These are phyloP conservation scores for Fremontodendron californicum DNA, from an alignment of 345 rosid species.

Conservation along the genomic window DNA sequence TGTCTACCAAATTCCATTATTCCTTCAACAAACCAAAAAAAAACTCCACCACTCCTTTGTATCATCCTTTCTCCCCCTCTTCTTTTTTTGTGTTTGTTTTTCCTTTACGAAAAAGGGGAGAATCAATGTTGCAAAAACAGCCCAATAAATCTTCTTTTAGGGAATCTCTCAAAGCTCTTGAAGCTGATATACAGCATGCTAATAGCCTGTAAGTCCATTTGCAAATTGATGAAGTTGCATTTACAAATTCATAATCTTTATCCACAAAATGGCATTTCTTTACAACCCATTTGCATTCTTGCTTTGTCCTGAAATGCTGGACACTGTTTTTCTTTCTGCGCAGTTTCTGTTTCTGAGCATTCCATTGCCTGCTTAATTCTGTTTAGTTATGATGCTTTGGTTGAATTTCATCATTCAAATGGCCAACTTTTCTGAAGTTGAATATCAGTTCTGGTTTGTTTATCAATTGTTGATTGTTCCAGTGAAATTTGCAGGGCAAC, in stretches of 20 bases:
- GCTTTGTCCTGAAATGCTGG: background rate
- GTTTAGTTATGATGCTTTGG: background rate
- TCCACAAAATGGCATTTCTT: background rate
- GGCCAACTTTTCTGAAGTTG: background rate
- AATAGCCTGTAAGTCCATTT: conserved; percentile 43
- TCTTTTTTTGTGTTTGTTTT: background rate
- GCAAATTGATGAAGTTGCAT: background rate
- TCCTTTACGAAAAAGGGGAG: conserved; percentile 14
- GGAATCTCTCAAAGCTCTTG: conserved; percentile 59
- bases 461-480: too few species aligned
- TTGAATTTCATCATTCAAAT: background rate
- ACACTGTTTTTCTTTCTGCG: background rate
- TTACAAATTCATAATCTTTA: background rate
- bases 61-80: background rate
- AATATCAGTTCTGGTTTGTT: background rate
- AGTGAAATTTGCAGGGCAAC: conserved; percentile 50
- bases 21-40: conserved; percentile 15
- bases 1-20: conserved; percentile 18
- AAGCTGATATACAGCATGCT: conserved; percentile 66
- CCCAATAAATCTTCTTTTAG: conserved; percentile 41
- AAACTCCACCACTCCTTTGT: conserved; percentile 5
- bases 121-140: conserved; percentile 50
- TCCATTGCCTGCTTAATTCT: background rate
- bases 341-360: background rate
- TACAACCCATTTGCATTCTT: background rate